Evolutionary conservation across 78 protist genomes (phyloP).

Genomic region (Chrysochromulina parva): DNA sequence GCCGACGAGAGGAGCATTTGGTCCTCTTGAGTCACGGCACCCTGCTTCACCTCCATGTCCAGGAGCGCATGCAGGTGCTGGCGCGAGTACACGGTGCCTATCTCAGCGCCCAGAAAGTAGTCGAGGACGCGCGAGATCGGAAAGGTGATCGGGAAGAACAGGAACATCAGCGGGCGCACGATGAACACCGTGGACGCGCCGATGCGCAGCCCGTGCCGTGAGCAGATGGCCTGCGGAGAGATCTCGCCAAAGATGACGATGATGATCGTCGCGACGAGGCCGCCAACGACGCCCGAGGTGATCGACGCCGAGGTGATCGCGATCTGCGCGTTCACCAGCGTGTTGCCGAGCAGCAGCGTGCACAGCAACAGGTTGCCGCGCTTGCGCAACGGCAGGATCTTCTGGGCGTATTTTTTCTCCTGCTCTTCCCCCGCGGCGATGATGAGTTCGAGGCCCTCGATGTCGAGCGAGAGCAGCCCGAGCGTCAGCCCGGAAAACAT

Average conservation of each 20-base stretch:
- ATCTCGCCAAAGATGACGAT: constrained; percentile 91
- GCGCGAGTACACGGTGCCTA: constrained; percentile 74
- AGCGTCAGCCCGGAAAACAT: constrained; percentile 86
- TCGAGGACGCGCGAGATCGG: constrained; percentile 82
- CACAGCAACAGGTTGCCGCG: constrained; percentile 89
- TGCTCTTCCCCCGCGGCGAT: neutral
- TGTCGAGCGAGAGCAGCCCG: constrained; percentile 80
- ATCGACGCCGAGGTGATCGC: constrained; percentile 76
- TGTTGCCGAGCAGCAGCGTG: constrained; percentile 93
- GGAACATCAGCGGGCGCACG: neutral
- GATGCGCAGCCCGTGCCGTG: constrained; percentile 70
- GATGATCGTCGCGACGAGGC: constrained; percentile 61
- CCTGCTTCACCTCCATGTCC: constrained; percentile 59
- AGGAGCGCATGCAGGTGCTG: constrained; percentile 69
- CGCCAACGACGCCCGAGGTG: constrained; percentile 73
- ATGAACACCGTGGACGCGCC: constrained; percentile 2
- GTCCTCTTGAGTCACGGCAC: constrained; percentile 65
- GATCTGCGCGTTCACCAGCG: constrained; percentile 81
- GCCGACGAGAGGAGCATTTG: constrained; percentile 70
- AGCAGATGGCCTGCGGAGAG: constrained; percentile 74
- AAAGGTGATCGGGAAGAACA: neutral
- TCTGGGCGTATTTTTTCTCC: constrained; percentile 63
- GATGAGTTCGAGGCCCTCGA: constrained; percentile 64
- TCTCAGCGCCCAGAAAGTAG: constrained; percentile 78
- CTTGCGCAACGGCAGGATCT: constrained; percentile 78